Evolutionary conservation across 805 yeast genomes (phyloP).

Genomic region (Starmerella apicola): DNA sequence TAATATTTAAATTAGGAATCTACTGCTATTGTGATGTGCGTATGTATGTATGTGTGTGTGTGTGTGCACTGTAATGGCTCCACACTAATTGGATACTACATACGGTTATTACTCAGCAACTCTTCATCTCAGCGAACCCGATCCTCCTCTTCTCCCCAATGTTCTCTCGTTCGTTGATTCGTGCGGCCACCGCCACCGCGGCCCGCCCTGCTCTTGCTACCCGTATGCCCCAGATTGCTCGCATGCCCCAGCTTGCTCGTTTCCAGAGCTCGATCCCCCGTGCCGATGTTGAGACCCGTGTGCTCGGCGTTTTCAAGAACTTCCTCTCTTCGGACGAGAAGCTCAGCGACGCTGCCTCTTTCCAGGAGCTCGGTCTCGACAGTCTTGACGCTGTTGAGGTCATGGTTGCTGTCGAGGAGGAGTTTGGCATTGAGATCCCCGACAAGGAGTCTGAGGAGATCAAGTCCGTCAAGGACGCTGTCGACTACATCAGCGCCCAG

Average conservation of each 20-base stretch:
- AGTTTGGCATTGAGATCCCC: conserved; percentile 39
- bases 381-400: conserved; percentile 92
- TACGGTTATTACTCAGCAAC: too few relatives aligned
- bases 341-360: conserved; percentile 31
- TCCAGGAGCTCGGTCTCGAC: conserved; percentile 70
- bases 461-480: conserved; percentile 86
- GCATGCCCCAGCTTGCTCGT: conserved; percentile 18
- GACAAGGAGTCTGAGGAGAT: conserved; percentile 80
- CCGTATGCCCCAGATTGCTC: conserved; percentile 13
- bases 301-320: conserved; percentile 56
- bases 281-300: conserved; percentile 72
- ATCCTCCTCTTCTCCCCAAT: conserved; percentile 1
- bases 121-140: too few relatives aligned
- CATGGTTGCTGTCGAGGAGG: conserved; percentile 91
- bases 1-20: too few relatives aligned
- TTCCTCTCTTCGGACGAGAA: conserved; percentile 22
- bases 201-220: conserved; percentile 13
- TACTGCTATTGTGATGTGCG: too few relatives aligned
- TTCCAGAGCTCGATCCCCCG: conserved; percentile 37
- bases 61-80: too few relatives aligned
- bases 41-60: too few relatives aligned
- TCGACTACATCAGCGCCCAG: conserved; percentile 64
- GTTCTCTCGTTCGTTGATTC: conserved; percentile 15
- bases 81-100: too few relatives aligned
- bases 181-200: conserved; percentile 15